Conservation (phyloP, 129 eudicot genomes). For the Artemisia tridentata region DNA sequence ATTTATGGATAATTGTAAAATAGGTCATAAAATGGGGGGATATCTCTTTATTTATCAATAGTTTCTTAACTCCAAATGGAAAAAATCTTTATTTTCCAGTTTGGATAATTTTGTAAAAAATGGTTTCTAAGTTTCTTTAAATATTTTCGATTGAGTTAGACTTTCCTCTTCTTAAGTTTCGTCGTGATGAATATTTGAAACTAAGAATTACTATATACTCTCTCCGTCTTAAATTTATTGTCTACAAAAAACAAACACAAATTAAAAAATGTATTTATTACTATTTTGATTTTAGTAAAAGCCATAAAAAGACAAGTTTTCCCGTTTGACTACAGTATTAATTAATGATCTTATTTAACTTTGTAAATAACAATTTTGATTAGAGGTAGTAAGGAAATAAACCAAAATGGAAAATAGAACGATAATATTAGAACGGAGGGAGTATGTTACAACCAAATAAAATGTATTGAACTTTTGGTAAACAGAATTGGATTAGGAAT, state of each 20-base stretch:
- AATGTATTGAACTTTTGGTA: too few relatives aligned
- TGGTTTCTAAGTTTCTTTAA: constrained; percentile 17
- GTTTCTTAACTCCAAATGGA: constrained; percentile 15
- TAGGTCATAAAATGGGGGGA: constrained; percentile 21
- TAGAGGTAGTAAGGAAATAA: too few relatives aligned
- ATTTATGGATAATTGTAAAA: constrained; percentile 28
- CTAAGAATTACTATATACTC: background rate
- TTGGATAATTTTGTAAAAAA: constrained; percentile 30
- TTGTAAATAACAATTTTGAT: too few relatives aligned
- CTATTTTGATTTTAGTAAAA: background rate
- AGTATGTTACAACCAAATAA: too few relatives aligned
- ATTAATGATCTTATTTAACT: too few relatives aligned
- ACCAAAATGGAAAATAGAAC: too few relatives aligned
- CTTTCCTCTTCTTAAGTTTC: constrained; percentile 3
- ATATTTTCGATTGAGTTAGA: background rate
- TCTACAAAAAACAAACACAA: too few relatives aligned
- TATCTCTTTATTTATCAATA: constrained; percentile 23
- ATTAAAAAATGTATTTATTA: background rate
- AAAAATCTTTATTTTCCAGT: constrained; percentile 16
- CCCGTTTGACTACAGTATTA: too few relatives aligned
- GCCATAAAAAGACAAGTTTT: background rate
- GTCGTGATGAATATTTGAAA: background rate
- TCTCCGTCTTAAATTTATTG: too few relatives aligned
- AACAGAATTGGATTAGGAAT: constrained; percentile 2
- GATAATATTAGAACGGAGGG: too few relatives aligned